Evolutionary conservation across 2,329 filamentous ascomycete species (phyloP).

Genomic region (Cytospora paraplurivora): DNA sequence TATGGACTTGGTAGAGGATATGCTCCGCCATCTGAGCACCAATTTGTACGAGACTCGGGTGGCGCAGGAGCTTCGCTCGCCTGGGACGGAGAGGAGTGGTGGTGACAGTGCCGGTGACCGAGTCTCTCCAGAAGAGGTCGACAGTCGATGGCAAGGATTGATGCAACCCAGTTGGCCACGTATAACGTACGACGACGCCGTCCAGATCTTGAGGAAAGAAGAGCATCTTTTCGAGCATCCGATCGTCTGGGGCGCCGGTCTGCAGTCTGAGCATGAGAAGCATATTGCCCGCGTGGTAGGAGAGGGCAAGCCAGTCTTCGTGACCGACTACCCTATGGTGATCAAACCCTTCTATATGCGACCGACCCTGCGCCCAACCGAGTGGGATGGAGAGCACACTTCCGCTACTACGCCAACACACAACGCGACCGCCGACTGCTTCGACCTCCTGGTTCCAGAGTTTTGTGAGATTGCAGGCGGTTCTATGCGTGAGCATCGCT

Average conservation of each 20-base stretch:
- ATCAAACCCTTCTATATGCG: constrained; percentile 82
- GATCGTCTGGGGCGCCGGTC: constrained; percentile 70
- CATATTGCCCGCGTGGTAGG: constrained; percentile 69
- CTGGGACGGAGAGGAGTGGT: constrained; percentile 28
- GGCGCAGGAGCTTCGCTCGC: constrained; percentile 46
- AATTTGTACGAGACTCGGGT: constrained; percentile 46
- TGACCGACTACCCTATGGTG: constrained; percentile 86
- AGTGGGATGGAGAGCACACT: not conserved
- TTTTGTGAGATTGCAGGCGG: constrained; percentile 86
- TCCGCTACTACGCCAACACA: not conserved
- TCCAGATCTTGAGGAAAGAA: constrained; percentile 66
- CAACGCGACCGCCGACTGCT: constrained; percentile 73
- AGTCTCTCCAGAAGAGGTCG: constrained; percentile 54
- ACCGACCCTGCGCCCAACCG: constrained; percentile 49
- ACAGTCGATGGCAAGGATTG: constrained; percentile 73
- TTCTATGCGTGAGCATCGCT: constrained; percentile 83
- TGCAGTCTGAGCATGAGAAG: constrained; percentile 92
- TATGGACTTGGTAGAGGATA: constrained; percentile 78
- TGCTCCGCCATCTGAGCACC: constrained; percentile 61
- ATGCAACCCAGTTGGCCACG: constrained; percentile 67
- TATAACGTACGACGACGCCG: constrained; percentile 80
- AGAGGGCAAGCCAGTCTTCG: constrained; percentile 72
- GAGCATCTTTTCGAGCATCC: constrained; percentile 65
- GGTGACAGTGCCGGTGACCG: constrained; percentile 39
- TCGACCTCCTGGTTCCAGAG: constrained; percentile 84